Base-by-base conservation (phyloP, 176 grass and related monocot species). In the Oryza meridionalis region DNA sequence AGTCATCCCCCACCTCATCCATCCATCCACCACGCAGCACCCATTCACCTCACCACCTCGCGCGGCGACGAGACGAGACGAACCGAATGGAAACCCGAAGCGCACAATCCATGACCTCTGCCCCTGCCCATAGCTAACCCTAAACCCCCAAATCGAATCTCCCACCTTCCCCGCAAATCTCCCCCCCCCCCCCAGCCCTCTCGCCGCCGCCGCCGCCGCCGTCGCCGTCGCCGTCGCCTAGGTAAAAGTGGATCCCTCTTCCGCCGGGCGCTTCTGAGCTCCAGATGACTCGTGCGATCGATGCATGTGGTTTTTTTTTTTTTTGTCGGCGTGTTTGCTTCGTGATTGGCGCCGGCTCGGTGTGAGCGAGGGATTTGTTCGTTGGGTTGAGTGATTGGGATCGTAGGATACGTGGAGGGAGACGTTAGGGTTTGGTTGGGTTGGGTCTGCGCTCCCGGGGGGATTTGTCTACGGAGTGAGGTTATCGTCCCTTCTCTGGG, bases 51-150 rank as follows among this genome's bases (percentile, higher is more conserved):
- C 53, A 21, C 53, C 17, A 21, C 53, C 17, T 6, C 53, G 19
- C 53, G 47, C 14, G 14, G 47, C 53, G 53, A 1, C 11, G 58
- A n/a, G 58, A 22, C 55, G 55, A n/a, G 3, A 1, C 47, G 47
- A 50, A 5, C 58, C 17, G 2, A n/a, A 62, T 10, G 58, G 58
- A 62, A 24, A 21, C 2, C 17, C 7, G 2, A 21, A 21, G 17
- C 51, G 51, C 6, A 8, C 6, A 32, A 31, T n/a, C 42, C 9
- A 0, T 25, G 69, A 24, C 17, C 67, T 69, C 27, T 29, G 27
- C 4, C 67, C 33, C 49, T 38, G 9, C 67, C 67, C 49, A 22
- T 46, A 43, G 69, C 69, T 86, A 86, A 74, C 84, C 77, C 84
- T 80, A 86, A 86, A 67, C 40, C 84, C 76, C 69, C 44, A 75